Base-by-base conservation (phyloP, 257 asterid species). In the Solanum gracilifrons region DNA sequence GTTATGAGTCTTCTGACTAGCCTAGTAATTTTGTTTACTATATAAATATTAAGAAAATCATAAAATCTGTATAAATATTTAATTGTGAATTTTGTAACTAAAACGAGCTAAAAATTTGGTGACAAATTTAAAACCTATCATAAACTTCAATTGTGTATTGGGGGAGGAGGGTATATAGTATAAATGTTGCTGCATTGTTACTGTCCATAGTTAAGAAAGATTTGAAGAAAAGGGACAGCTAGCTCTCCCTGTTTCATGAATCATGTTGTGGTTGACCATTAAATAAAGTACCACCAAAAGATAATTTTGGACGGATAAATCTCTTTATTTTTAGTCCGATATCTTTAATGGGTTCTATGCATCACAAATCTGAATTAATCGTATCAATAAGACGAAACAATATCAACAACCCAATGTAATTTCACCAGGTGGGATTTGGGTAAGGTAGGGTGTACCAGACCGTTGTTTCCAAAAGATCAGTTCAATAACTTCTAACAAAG, bases 251-350 rank as follows among this genome's bases (percentile, higher is more conserved):
- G 66, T 62, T 20, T 84, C 36, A 46, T 37, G 39, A 87, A 88
- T 76, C 88, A 33, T 48, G 84, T 87, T 84, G 71, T 84, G 79
- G 85, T 89, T 88, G 90, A 89, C 79, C 87, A 71, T 72, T 51
- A 32, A 41, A 87, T 35, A 39, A 33, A 33, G 27, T 13, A 73
- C 46, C 46, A 33, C 43, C 27, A 73, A 73, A 16, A 73, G 25
- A 11, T 20, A 10, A 20, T 35, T 21, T 6, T 41, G 16, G 1
- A 73, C 3, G 4, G 12, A 8, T 73, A 20, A 18, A 33, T 18
- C 15, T 18, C 27, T 73, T 4, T 10, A 18, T 20, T 33, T 21
- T 73, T 73, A 33, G 6, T 33, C 4, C 3, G 15, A 33, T 18
- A 8, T 73, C 15, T 73, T 73, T 18, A 4, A 9, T 18, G 16